Percentiles rank a stretch among this genome's conserved stretches.
Evolutionary conservation across 2,329 filamentous ascomycete species (phyloP).

Genomic region (Tolypocladium ovalisporum): DNA sequence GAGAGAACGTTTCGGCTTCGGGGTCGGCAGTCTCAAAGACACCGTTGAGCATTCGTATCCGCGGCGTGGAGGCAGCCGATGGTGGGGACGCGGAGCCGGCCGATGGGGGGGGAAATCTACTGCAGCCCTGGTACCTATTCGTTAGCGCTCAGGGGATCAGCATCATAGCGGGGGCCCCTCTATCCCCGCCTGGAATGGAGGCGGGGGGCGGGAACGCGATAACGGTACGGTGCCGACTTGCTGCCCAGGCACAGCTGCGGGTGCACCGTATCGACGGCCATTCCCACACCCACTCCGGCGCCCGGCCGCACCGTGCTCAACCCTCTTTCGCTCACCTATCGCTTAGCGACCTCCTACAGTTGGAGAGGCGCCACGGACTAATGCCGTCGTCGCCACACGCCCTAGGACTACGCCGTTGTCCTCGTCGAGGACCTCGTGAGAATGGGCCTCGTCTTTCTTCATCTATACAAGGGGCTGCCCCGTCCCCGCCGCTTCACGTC

Average conservation of each 20-base stretch:
- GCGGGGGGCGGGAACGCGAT: not conserved
- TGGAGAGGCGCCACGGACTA: not conserved
- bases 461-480: constrained; percentile 1
- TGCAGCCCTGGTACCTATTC: too few species aligned
- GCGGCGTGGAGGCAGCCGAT: constrained; percentile 16
- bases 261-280: not conserved
- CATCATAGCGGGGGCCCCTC: not conserved
- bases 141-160: not conserved
- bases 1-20: not conserved
- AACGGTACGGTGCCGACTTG: not conserved
- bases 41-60: not conserved
- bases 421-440: not conserved
- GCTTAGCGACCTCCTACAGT: not conserved
- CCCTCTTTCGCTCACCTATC: not conserved
- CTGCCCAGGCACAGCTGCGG: not conserved
- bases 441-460: not conserved
- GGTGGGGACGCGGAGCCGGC: constrained; percentile 20
- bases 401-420: constrained; percentile 3
- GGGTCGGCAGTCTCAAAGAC: not conserved
- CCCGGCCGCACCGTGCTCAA: not conserved
- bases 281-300: not conserved
- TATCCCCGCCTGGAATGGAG: not conserved
- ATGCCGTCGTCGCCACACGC: constrained; percentile 1
- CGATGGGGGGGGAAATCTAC: constrained; percentile 8
- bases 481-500: not conserved